These are phyloP conservation scores for Platanthera zijinensis DNA, from an alignment of 106 monocot species.

Conservation along the genomic window DNA sequence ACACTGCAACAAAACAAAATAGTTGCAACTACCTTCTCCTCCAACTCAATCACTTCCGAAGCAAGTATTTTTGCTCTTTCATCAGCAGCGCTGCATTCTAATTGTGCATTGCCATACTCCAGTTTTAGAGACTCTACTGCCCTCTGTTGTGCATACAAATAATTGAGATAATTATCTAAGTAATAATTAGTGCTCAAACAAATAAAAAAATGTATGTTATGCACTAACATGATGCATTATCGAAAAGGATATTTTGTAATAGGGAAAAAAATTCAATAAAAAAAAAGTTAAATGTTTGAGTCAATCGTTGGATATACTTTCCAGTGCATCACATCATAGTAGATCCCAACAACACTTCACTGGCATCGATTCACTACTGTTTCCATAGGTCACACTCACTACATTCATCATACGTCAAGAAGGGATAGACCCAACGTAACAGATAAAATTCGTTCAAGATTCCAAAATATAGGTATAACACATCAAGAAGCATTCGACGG, in stretches of 20 bases:
- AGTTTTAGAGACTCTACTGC: slow-evolving; percentile 58
- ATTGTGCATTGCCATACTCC: slow-evolving; percentile 83
- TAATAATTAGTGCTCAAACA: neutral
- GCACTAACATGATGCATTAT: neutral
- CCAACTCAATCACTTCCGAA: slow-evolving; percentile 85
- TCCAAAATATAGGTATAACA: too few species aligned
- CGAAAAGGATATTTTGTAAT: neutral
- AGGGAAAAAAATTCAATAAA: slow-evolving; percentile 1
- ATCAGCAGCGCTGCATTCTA: slow-evolving; percentile 93
- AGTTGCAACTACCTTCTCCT: slow-evolving; percentile 73
- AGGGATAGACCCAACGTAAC: too few species aligned
- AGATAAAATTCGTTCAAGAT: too few species aligned
- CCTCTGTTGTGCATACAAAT: slow-evolving; percentile 29
- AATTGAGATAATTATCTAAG: slow-evolving; percentile 3
- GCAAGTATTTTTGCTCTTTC: slow-evolving; percentile 95
- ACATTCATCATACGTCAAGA: too few species aligned
- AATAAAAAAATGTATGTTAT: neutral
- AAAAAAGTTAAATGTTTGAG: neutral
- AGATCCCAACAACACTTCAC: too few species aligned
- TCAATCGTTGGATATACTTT: too few species aligned
- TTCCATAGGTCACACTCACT: too few species aligned
- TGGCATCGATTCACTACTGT: too few species aligned
- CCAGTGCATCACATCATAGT: too few species aligned
- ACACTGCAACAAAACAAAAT: neutral
- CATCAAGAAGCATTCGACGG: neutral